These are phyloP conservation scores for Imleria badia DNA, from an alignment of 768 basidiomycete species.

Conservation along the genomic window DNA sequence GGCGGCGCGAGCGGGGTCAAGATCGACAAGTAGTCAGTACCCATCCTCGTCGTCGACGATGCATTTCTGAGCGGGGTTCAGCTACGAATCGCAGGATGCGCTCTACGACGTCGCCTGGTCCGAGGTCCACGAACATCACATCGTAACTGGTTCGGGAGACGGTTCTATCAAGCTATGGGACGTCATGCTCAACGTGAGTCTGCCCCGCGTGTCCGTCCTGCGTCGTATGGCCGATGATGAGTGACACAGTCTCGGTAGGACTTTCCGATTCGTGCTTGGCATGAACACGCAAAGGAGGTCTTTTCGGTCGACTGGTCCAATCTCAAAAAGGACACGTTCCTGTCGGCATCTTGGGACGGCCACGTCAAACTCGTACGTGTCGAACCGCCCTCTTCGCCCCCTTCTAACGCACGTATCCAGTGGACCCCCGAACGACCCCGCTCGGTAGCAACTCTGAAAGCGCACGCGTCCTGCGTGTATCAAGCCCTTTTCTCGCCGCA, in stretches of 20 bases:
- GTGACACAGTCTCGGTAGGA: constrained; percentile 53
- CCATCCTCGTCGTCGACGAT: not conserved
- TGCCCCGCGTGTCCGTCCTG: not conserved
- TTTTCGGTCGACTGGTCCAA: constrained; percentile 97
- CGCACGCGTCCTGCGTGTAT: constrained; percentile 85
- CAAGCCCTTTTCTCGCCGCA: constrained; percentile 92
- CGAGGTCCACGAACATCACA: constrained; percentile 91
- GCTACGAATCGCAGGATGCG: constrained; percentile 88
- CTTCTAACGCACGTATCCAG: constrained; percentile 38
- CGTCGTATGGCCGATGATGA: constrained; percentile 20
- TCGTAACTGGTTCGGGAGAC: constrained; percentile 87
- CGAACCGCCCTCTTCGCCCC: not conserved
- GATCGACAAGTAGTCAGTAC: constrained; percentile 68
- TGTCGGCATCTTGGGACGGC: constrained; percentile 91
- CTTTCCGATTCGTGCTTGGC: constrained; percentile 87
- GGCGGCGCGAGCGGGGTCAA: constrained; percentile 44
- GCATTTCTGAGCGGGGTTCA: constrained; percentile 31
- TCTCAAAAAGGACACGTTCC: constrained; percentile 83
- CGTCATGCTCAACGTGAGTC: constrained; percentile 72
- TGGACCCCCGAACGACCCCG: constrained; percentile 84
- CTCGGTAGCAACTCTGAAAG: constrained; percentile 79
- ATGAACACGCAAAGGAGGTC: constrained; percentile 91
- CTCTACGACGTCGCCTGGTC: constrained; percentile 94
- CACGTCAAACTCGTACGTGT: constrained; percentile 77
- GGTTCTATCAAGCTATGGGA: constrained; percentile 93